phyloP scores from a whole-genome alignment of 768 basidiomycete genomes.

The Russula compacta region DNA sequence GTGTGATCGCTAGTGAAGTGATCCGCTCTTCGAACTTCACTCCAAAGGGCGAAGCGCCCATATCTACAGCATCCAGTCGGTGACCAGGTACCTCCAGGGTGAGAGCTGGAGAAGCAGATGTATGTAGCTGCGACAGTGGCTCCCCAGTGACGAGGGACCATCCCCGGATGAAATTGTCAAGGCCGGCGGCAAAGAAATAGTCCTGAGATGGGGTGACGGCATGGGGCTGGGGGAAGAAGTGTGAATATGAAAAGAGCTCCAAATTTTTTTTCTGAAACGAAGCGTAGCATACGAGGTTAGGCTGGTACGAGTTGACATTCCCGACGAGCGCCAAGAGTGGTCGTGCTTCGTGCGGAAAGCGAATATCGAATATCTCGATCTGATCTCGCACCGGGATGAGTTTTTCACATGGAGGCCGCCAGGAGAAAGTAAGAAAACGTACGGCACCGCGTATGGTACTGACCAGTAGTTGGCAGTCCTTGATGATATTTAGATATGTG shows the following conservation, averaged over 20 bases:
- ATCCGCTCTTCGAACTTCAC: slow-evolving; percentile 8
- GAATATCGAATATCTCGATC: slow-evolving; percentile 56
- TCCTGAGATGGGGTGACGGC: slow-evolving; percentile 46
- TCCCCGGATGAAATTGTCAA: slow-evolving; percentile 52
- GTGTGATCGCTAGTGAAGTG: slow-evolving; percentile 13
- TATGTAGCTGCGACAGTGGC: slow-evolving; percentile 24
- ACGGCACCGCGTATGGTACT: slow-evolving; percentile 56
- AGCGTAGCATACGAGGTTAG: slow-evolving; percentile 38
- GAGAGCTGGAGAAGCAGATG: slow-evolving; percentile 18
- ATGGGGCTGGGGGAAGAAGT: slow-evolving; percentile 40
- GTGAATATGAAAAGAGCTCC: neutral
- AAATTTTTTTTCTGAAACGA: neutral
- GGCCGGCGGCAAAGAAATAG: slow-evolving; percentile 61
- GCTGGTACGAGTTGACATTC: slow-evolving; percentile 47
- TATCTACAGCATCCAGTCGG: neutral
- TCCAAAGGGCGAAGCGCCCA: slow-evolving; percentile 1
- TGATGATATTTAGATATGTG: slow-evolving; percentile 41
- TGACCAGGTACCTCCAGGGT: neutral
- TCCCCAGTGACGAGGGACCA: slow-evolving; percentile 60
- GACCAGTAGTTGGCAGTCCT: slow-evolving; percentile 44
- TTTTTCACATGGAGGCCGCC: neutral
- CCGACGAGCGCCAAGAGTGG: slow-evolving; percentile 45
- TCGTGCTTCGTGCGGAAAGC: slow-evolving; percentile 35
- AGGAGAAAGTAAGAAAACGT: slow-evolving; percentile 19
- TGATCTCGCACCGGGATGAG: slow-evolving; percentile 22